Evolutionary conservation across 2,329 filamentous ascomycete genomes (phyloP), one percentile per base, ranked within the genome.

Genomic region (Allantophomopsis cytisporea): DNA sequence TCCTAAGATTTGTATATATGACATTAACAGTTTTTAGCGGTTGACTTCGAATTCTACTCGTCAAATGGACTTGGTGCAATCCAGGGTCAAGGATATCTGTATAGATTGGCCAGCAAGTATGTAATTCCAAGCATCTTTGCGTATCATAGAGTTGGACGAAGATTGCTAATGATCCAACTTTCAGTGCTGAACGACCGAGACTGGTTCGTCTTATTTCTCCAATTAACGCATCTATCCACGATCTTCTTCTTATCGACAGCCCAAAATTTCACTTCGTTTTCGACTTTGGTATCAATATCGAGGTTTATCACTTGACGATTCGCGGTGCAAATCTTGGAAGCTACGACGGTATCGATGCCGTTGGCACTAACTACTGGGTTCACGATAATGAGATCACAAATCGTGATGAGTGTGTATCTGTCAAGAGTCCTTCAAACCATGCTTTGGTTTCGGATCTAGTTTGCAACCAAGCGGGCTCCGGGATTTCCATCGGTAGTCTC

Each of bases 351-450:
- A 57, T 61, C 28, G 58, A 61, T 41, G 48, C 52, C 2, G 52
- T 56, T 18, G 54, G 55, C n/a, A 55, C 47, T 0, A 61, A 61
- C 39, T 59, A 54, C 36, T 57, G 54, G 37, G 46, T 61, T 18
- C 59, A 61, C 33, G 55, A 61, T 36, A 57, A 54, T 20, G 57
- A 59, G 45, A 51, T 57, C 2, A 60, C 59, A 1, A 60, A 60
- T 41, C 45, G 58, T 3, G 58, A 60, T 37, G 58, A 60, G 39
- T 61, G 58, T 35, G 53, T 61, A 15, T 57, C 54, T 7, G 50
- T 61, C 2, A 60, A 61, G 39, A 53, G 48, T n/a, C 59, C 58
- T 3, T 57, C 54, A 0, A 50, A 60, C 32, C 49, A 60, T 34
- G 51, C 53, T 5, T 42, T 61, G 4, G 49, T 60, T 4, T 55